Evolutionary conservation across 495 filamentous ascomycete species (phyloP).

Genomic region (Letharia lupina): DNA sequence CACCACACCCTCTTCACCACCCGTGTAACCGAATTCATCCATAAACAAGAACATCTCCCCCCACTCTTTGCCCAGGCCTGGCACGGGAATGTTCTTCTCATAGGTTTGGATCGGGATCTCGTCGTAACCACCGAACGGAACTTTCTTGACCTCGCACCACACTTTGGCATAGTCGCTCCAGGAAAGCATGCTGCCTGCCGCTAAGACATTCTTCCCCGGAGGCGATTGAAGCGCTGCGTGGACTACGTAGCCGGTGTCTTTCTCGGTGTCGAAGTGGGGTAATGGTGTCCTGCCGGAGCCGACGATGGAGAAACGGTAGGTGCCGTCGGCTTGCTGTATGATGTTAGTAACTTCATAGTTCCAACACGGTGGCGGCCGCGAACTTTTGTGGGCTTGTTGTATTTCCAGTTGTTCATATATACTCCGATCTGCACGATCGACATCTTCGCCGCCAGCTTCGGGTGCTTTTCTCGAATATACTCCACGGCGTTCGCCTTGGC

Average conservation of each 20-base stretch:
- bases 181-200: background rate
- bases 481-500: background rate
- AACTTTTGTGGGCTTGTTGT: background rate
- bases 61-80: background rate
- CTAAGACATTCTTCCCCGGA: background rate
- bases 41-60: background rate
- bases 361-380: too few species aligned
- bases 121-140: background rate
- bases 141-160: background rate
- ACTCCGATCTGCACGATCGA: background rate
- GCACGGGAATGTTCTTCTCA: background rate
- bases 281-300: background rate
- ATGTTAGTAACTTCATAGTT: background rate
- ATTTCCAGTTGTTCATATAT: background rate
- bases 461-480: background rate
- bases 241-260: background rate
- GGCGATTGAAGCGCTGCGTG: background rate
- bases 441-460: background rate
- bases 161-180: background rate
- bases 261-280: background rate
- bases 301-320: background rate
- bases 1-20: background rate
- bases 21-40: background rate
- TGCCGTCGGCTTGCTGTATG: background rate
- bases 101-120: background rate